Conservation (phyloP, 1,139 yeast genomes). For the Hanseniaspora sp. region DNA sequence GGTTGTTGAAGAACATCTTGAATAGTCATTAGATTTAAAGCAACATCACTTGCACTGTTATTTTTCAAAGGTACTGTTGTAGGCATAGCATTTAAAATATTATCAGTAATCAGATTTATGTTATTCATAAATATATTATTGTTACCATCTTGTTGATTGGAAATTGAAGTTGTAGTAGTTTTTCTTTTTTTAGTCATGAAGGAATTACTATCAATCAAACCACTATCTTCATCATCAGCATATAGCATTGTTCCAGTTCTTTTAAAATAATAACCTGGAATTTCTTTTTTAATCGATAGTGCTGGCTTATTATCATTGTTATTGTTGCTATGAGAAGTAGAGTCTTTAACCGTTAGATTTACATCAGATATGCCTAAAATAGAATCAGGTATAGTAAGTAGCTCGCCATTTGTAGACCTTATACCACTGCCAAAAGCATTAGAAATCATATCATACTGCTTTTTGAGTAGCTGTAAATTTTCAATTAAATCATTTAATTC, state of each 20-base stretch:
- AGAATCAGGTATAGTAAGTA: neutral
- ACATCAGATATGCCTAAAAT: neutral
- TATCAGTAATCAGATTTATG: neutral
- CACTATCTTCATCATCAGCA: neutral
- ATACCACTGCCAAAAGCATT: neutral
- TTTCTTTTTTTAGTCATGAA: neutral
- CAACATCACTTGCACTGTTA: neutral
- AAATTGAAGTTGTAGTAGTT: neutral
- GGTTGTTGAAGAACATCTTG: neutral
- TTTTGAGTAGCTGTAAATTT: constrained; percentile 22
- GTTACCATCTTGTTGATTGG: neutral
- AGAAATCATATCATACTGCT: constrained; percentile 18
- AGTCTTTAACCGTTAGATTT: neutral
- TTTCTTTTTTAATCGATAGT: neutral
- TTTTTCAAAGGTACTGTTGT: neutral
- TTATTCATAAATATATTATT: neutral
- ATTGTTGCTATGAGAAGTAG: too few relatives aligned
- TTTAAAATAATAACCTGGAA: constrained; percentile 10
- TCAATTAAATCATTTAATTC: constrained; percentile 23
- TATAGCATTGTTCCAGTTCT: neutral
- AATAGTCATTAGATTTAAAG: neutral
- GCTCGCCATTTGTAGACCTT: neutral
- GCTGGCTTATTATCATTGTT: neutral
- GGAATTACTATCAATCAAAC: neutral
- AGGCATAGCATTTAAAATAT: neutral